phyloP scores from a whole-genome alignment of 1,139 yeast genomes.

The Hansenula lynferdii region DNA sequence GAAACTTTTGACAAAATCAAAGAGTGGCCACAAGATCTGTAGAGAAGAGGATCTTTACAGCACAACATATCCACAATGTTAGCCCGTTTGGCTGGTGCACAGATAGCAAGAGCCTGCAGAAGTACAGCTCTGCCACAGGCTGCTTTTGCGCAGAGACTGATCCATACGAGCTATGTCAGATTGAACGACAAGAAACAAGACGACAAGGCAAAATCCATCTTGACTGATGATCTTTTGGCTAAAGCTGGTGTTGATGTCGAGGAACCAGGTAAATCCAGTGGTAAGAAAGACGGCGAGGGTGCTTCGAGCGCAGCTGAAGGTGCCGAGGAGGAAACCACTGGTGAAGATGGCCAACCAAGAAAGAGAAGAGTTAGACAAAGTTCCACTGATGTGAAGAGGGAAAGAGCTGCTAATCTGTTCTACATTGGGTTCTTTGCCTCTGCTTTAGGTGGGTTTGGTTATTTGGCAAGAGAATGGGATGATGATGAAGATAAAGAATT shows the following conservation, averaged over 20 bases:
- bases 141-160: not conserved
- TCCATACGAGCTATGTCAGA: constrained; percentile 6
- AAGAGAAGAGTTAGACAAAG: constrained; percentile 50
- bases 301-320: constrained; percentile 15
- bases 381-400: constrained; percentile 60
- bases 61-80: too few relatives aligned
- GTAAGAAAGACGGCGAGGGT: constrained; percentile 7
- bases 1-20: not conserved
- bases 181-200: constrained; percentile 24
- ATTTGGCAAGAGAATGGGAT: constrained; percentile 86
- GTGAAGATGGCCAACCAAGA: constrained; percentile 22
- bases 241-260: constrained; percentile 78
- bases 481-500: constrained; percentile 61
- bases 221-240: constrained; percentile 77
- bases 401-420: constrained; percentile 64
- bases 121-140: not conserved
- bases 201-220: constrained; percentile 46
- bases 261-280: constrained; percentile 16
- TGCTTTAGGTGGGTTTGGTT: constrained; percentile 62
- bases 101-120: not conserved
- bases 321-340: constrained; percentile 15
- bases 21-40: too few relatives aligned
- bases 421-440: constrained; percentile 59
- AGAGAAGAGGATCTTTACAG: too few relatives aligned
- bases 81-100: constrained; percentile 3